phyloP scores from a whole-genome alignment of 257 asterid species.

The Solanum peruvianum region DNA sequence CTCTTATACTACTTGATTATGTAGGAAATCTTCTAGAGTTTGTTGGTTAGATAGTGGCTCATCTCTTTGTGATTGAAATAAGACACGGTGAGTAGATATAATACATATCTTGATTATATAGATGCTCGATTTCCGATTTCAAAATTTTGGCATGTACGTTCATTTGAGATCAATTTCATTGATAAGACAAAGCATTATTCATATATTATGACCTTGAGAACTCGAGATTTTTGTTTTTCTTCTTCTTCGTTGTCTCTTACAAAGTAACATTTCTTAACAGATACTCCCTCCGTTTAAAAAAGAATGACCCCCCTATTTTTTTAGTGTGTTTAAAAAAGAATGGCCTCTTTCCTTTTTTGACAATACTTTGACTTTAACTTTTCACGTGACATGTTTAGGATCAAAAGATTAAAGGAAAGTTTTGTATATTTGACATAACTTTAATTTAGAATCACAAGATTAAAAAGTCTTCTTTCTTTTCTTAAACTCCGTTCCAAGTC shows the following conservation, averaged over 20 bases:
- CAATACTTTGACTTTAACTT: no score
- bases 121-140: neutral
- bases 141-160: neutral
- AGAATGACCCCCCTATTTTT: no score
- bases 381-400: no score
- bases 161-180: neutral
- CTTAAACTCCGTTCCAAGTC: no score
- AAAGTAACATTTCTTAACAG: slow-evolving; percentile 22
- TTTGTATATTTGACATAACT: no score
- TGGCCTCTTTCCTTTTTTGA: no score
- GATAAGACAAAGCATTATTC: neutral
- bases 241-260: neutral
- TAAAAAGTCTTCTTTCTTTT: no score
- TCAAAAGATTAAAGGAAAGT: no score
- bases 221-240: neutral
- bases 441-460: no score
- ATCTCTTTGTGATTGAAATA: neutral
- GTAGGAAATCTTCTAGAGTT: neutral
- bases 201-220: neutral
- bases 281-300: neutral
- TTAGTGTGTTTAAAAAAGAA: no score
- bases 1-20: neutral
- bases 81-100: neutral
- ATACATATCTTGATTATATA: neutral
- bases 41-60: neutral